A percentile compares a stretch with the other conserved stretches of the same genome.
These are phyloP conservation scores for Quercus lobata DNA, from an alignment of 331 rosid species.

Conservation along the genomic window DNA sequence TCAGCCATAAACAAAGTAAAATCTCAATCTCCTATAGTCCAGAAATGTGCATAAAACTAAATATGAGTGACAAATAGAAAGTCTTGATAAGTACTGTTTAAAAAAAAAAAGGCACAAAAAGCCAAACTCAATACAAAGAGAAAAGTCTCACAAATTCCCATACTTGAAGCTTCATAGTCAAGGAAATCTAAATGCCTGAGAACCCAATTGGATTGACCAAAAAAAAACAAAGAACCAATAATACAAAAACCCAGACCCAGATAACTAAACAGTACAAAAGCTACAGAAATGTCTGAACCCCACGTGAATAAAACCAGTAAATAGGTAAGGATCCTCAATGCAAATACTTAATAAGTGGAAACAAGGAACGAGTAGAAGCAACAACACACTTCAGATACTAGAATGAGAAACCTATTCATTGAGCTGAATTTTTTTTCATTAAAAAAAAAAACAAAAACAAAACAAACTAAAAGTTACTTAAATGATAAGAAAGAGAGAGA, in stretches of 20 bases:
- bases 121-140: conserved; percentile 13
- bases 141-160: conserved; percentile 10
- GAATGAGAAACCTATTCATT: conserved; percentile 24
- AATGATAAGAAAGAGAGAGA: conserved; percentile 16
- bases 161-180: conserved; percentile 13
- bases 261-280: conserved; percentile 4
- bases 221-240: conserved; percentile 1
- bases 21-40: conserved; percentile 8
- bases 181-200: conserved; percentile 15
- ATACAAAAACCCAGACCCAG: conserved; percentile 18
- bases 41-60: conserved; percentile 1
- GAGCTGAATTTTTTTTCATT: neutral
- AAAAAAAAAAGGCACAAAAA: conserved; percentile 13
- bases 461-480: conserved; percentile 20
- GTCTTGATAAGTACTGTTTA: conserved; percentile 12
- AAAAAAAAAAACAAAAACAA: conserved; percentile 1
- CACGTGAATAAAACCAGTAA: conserved; percentile 39
- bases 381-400: conserved; percentile 27
- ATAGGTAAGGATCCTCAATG: conserved; percentile 25
- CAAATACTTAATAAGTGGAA: conserved; percentile 30
- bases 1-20: conserved; percentile 5
- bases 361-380: conserved; percentile 31
- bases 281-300: conserved; percentile 25
- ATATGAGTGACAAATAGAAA: conserved; percentile 1
- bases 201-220: conserved; percentile 1